A percentile compares a stretch with the other conserved stretches of the same genome.
These are phyloP conservation scores for Epichloe coenophiala DNA, from an alignment of 2,329 filamentous ascomycete species.

Conservation along the genomic window DNA sequence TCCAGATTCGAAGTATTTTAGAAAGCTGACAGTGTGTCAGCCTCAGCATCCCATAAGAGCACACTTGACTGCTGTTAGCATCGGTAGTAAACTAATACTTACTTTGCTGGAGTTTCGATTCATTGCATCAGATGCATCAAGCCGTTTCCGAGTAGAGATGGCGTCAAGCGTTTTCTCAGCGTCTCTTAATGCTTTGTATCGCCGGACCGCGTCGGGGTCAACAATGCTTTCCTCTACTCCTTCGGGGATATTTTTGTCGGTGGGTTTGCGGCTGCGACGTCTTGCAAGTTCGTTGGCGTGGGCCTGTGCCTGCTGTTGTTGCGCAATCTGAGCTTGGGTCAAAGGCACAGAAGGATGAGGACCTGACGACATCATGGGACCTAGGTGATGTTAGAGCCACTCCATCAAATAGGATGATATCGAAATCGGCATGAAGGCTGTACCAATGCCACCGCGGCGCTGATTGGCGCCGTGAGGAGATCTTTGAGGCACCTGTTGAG, in stretches of 20 bases:
- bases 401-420: not conserved
- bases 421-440: conserved; percentile 8
- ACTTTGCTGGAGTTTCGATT: conserved; percentile 53
- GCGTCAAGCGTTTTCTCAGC: conserved; percentile 82
- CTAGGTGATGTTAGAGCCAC: conserved; percentile 18
- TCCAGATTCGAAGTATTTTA: conserved; percentile 82
- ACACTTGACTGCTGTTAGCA: not conserved
- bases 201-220: conserved; percentile 59
- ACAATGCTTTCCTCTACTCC: conserved; percentile 73
- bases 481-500: conserved; percentile 36
- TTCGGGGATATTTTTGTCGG: conserved; percentile 88
- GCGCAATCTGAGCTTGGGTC: conserved; percentile 38
- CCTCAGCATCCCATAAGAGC: not conserved
- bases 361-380: conserved; percentile 42
- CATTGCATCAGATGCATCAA: conserved; percentile 48
- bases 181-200: conserved; percentile 75
- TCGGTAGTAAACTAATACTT: not conserved
- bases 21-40: conserved; percentile 39
- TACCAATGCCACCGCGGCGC: conserved; percentile 41
- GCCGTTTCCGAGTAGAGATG: conserved; percentile 82
- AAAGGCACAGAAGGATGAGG: conserved; percentile 37
- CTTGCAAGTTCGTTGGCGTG: conserved; percentile 55
- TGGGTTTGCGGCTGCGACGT: conserved; percentile 76
- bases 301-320: conserved; percentile 37
- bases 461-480: conserved; percentile 33